These are phyloP conservation scores for Macadamia tetraphylla DNA, from an alignment of 164 flowering plant species.

Conservation along the genomic window DNA sequence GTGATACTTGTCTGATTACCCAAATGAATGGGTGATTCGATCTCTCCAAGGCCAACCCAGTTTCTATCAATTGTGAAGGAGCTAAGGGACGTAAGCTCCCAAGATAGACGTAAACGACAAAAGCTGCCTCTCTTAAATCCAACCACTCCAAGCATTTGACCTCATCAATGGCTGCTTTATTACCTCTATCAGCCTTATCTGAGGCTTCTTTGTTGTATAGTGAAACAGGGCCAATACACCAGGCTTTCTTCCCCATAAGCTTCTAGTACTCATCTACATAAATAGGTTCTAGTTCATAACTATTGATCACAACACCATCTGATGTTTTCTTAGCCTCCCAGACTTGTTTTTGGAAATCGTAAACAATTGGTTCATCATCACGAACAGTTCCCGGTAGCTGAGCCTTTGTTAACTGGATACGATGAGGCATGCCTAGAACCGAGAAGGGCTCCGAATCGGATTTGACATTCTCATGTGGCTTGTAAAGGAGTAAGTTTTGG, in stretches of 20 bases:
- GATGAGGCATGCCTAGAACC: conserved; percentile 46
- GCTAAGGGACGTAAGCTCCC: conserved; percentile 33
- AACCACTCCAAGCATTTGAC: conserved; percentile 37
- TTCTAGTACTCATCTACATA: conserved; percentile 23
- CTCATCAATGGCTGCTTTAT: conserved; percentile 24
- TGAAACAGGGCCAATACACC: conserved; percentile 56
- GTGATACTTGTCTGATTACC: conserved; percentile 20
- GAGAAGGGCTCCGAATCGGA: conserved; percentile 29
- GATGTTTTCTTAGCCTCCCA: conserved; percentile 22
- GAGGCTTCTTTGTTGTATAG: conserved; percentile 18
- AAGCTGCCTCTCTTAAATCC: conserved; percentile 22
- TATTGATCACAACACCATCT: conserved; percentile 37
- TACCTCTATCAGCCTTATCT: conserved; percentile 40
- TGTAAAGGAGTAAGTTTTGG: conserved; percentile 12
- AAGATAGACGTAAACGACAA: conserved; percentile 49
- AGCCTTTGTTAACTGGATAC: conserved; percentile 27
- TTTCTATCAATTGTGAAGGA: conserved; percentile 35
- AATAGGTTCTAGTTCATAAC: conserved; percentile 34
- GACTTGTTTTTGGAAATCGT: conserved; percentile 5
- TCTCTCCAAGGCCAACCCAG: conserved; percentile 45
- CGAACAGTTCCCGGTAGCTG: conserved; percentile 22
- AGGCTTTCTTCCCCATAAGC: conserved; percentile 22
- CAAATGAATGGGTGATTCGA: conserved; percentile 45
- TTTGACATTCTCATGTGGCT: conserved; percentile 12
- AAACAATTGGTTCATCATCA: not conserved